Evolutionary conservation across 495 filamentous ascomycete genomes (phyloP).

Genomic region (Tuber melanosporum): DNA sequence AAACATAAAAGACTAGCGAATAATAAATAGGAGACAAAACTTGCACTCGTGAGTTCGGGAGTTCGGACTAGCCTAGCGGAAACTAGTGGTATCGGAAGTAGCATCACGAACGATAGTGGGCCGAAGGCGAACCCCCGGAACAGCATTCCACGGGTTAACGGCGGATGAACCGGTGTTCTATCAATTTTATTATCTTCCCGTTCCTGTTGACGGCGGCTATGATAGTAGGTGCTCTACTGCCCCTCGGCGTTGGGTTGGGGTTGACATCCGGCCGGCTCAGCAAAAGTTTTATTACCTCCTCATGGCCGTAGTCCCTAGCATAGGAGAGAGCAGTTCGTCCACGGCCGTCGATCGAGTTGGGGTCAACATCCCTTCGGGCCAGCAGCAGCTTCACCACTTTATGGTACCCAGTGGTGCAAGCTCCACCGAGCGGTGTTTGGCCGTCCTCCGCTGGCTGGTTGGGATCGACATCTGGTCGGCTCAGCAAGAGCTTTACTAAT

Average conservation of each 20-base stretch:
- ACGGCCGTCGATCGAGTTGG: neutral
- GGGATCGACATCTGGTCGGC: neutral
- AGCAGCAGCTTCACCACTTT: neutral
- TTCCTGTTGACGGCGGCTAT: neutral
- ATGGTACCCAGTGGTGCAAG: neutral
- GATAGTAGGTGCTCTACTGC: neutral
- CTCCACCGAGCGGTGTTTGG: neutral
- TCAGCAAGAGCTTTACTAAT: neutral
- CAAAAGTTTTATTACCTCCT: neutral
- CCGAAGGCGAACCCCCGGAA: neutral
- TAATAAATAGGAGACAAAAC: neutral
- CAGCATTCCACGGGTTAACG: neutral
- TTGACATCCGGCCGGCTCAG: neutral
- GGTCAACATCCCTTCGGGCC: neutral
- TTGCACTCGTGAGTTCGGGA: neutral
- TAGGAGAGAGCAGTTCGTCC: neutral
- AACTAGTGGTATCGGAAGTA: neutral
- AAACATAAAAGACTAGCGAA: neutral
- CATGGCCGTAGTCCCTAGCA: neutral
- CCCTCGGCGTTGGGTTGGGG: neutral
- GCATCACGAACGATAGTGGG: neutral
- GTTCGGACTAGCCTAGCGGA: neutral
- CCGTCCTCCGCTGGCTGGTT: neutral
- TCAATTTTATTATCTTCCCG: neutral
- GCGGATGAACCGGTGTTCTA: neutral